Percentiles rank a stretch among this genome's conserved stretches.
Conservation (phyloP, 805 yeast genomes). For the Candida parachauliodes region DNA sequence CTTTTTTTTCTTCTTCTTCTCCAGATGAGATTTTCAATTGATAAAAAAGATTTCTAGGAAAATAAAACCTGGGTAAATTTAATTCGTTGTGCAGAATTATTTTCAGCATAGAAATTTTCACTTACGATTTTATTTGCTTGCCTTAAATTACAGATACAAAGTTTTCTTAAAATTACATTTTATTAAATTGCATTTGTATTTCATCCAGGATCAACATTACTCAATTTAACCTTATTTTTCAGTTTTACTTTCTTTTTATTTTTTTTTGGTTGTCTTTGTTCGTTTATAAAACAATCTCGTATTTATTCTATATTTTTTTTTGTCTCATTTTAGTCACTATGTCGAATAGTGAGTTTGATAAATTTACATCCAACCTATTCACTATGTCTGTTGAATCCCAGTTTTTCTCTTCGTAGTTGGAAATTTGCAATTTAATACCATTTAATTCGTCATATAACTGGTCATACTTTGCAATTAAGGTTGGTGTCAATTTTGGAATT, state of each 20-base stretch:
- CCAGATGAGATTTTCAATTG: too few species aligned
- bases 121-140: too few species aligned
- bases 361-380: constrained; percentile 22
- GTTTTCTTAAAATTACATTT: too few species aligned
- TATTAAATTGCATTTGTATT: too few species aligned
- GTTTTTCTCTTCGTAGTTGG: constrained; percentile 30
- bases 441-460: constrained; percentile 19
- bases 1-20: too few species aligned
- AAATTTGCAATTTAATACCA: constrained; percentile 21
- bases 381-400: constrained; percentile 40
- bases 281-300: not conserved
- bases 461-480: constrained; percentile 18
- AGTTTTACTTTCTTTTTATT: not conserved
- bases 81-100: too few species aligned
- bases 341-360: constrained; percentile 18
- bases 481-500: constrained; percentile 30
- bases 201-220: too few species aligned
- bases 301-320: not conserved
- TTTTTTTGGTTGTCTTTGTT: not conserved
- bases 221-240: too few species aligned
- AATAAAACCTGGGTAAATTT: too few species aligned
- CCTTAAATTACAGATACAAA: too few species aligned
- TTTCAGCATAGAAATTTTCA: too few species aligned
- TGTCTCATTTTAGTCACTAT: constrained; percentile 23
- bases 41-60: too few species aligned